Percentiles rank a stretch among this genome's conserved stretches.
Conservation (phyloP, 148 eudicot genomes). For the Nyssa sinensis region DNA sequence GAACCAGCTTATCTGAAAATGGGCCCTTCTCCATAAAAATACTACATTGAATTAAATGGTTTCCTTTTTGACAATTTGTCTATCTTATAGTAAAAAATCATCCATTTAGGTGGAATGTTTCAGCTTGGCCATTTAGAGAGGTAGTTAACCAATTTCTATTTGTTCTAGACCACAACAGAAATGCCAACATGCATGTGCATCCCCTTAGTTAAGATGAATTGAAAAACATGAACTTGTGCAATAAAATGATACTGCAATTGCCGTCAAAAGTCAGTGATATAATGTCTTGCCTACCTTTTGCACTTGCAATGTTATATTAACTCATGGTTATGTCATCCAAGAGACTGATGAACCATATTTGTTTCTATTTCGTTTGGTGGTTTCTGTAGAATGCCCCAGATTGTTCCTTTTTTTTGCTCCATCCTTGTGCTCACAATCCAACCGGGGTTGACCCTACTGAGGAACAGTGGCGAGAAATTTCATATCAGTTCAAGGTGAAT, state of each 20-base stretch:
- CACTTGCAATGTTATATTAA: not conserved
- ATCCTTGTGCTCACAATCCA: constrained; percentile 66
- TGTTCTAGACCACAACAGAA: not conserved
- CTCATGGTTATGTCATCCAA: not conserved
- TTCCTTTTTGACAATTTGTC: not conserved
- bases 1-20: too few species aligned
- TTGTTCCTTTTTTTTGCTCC: constrained; percentile 20
- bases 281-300: not conserved
- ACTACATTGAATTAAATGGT: not conserved
- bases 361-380: not conserved
- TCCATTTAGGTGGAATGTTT: not conserved
- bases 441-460: constrained; percentile 60
- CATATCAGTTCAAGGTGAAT: not conserved
- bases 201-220: too few species aligned
- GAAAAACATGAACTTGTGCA: too few species aligned
- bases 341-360: not conserved
- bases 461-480: constrained; percentile 47
- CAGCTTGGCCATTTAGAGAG: not conserved
- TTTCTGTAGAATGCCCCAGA: constrained; percentile 6
- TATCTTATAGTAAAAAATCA: too few species aligned
- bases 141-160: not conserved
- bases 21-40: too few species aligned
- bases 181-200: too few species aligned
- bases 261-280: too few species aligned
- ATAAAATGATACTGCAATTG: too few species aligned